phyloP scores from a whole-genome alignment of 441 rosid genomes.

The Hura crepitans region DNA sequence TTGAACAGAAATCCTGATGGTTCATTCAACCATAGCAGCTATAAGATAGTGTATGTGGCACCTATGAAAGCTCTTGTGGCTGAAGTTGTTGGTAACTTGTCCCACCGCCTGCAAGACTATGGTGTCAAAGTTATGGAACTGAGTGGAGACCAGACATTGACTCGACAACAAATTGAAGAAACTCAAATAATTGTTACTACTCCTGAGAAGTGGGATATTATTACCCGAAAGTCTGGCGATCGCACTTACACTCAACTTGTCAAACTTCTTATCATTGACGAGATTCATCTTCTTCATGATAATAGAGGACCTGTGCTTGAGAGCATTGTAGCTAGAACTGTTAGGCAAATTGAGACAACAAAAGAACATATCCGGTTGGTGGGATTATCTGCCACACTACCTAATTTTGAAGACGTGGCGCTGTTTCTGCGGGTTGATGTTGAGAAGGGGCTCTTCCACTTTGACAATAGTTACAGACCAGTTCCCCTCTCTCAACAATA shows the following conservation, averaged over 20 bases:
- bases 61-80: conserved; percentile 98
- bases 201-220: conserved; percentile 97
- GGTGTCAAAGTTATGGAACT: conserved; percentile 79
- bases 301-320: conserved; percentile 96
- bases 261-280: conserved; percentile 83
- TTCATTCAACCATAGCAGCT: conserved; percentile 57
- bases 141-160: conserved; percentile 87
- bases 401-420: conserved; percentile 90
- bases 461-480: conserved; percentile 92
- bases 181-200: conserved; percentile 94
- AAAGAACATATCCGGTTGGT: conserved; percentile 89
- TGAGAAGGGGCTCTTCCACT: conserved; percentile 66
- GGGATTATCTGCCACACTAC: conserved; percentile 90
- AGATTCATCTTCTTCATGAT: conserved; percentile 95
- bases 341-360: conserved; percentile 86
- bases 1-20: conserved; percentile 57
- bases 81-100: conserved; percentile 84
- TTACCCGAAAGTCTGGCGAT: conserved; percentile 93
- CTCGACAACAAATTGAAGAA: conserved; percentile 90
- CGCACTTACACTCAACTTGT: conserved; percentile 93
- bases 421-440: conserved; percentile 72
- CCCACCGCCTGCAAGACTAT: conserved; percentile 70
- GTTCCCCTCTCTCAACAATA: conserved; percentile 86
- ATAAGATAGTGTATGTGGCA: conserved; percentile 90
- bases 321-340: conserved; percentile 94